A percentile compares a stretch with the other conserved stretches of the same genome.
Conservation (phyloP, 1,284 basidiomycete species). For the Sporisorium sorghi region DNA sequence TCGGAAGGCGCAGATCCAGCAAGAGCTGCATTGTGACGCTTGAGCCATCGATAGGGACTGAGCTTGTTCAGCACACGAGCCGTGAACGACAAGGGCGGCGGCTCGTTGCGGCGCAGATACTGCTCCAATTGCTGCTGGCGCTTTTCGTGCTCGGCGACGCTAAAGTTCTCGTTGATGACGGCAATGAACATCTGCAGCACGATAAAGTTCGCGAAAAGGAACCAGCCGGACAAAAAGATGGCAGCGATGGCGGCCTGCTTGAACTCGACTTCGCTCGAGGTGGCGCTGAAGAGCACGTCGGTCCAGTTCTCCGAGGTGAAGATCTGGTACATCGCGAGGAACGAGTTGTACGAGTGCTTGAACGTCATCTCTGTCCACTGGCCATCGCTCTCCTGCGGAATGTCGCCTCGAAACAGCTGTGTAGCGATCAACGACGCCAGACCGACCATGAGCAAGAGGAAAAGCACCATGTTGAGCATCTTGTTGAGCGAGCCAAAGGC, state of each 20-base stretch:
- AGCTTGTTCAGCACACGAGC: constrained; percentile 74
- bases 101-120: constrained; percentile 71
- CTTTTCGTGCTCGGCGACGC: constrained; percentile 91
- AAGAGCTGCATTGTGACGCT: constrained; percentile 71
- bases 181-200: constrained; percentile 98
- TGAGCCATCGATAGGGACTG: constrained; percentile 89
- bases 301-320: constrained; percentile 98
- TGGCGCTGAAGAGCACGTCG: constrained; percentile 79
- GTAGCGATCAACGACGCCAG: constrained; percentile 84
- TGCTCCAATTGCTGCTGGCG: constrained; percentile 81
- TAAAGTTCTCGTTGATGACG: constrained; percentile 97
- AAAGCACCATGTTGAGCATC: constrained; percentile 91
- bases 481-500: constrained; percentile 94
- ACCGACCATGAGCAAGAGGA: constrained; percentile 89
- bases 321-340: constrained; percentile 86
- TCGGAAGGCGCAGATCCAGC: constrained; percentile 25
- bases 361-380: constrained; percentile 78
- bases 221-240: constrained; percentile 85
- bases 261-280: constrained; percentile 76
- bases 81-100: constrained; percentile 56
- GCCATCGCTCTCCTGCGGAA: constrained; percentile 70
- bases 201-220: constrained; percentile 94
- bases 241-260: constrained; percentile 81
- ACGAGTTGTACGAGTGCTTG: constrained; percentile 87
- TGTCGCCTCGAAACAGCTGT: constrained; percentile 81